phyloP scores from a whole-genome alignment of 169 alveolate genomes.

The Cryptosporidium meleagridis region DNA sequence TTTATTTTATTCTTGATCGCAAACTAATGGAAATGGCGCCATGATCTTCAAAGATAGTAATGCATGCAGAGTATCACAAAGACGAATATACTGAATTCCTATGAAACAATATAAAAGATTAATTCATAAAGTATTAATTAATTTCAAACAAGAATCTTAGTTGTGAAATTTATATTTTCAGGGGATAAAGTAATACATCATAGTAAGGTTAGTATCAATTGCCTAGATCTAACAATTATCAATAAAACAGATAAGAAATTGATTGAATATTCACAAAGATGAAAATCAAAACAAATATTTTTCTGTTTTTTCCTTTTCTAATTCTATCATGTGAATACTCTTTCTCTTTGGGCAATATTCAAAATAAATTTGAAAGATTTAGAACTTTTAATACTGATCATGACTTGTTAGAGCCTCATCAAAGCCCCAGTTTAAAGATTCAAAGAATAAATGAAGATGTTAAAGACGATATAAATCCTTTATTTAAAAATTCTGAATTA shows the following conservation, averaged over 20 bases:
- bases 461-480: neutral
- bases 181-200: neutral
- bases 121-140: neutral
- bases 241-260: neutral
- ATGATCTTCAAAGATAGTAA: constrained; percentile 17
- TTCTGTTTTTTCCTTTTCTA: neutral
- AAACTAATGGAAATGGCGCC: constrained; percentile 1
- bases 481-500: neutral
- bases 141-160: neutral
- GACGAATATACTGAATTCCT: neutral
- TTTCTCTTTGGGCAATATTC: neutral
- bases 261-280: neutral
- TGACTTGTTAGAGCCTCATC: neutral
- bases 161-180: neutral
- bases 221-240: neutral
- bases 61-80: neutral
- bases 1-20: neutral
- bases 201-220: neutral
- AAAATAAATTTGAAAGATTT: neutral
- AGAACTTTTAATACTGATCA: neutral
- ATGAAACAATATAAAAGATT: neutral
- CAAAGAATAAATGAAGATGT: neutral
- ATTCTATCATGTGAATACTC: neutral
- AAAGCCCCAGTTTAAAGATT: neutral
- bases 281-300: neutral